phyloP scores from a whole-genome alignment of 768 basidiomycete species.

The Suillus decipiens region DNA sequence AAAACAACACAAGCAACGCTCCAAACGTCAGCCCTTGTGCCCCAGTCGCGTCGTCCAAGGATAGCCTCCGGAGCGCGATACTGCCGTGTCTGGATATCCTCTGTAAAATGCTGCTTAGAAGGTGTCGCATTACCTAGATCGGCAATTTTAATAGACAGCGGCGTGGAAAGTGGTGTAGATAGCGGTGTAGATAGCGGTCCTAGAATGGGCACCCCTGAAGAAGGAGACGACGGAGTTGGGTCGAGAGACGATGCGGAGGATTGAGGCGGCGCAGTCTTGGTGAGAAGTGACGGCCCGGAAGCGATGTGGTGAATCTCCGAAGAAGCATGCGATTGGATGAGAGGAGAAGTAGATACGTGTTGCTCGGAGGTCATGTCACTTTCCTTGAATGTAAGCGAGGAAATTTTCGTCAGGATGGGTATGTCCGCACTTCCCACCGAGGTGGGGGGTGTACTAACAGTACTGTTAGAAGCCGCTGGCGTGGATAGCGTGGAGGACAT shows the following conservation, averaged over 20 bases:
- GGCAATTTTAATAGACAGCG: slow-evolving; percentile 88
- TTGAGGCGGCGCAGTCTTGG: slow-evolving; percentile 57
- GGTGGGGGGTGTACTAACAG: slow-evolving; percentile 59
- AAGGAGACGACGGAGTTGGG: slow-evolving; percentile 21
- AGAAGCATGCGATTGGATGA: slow-evolving; percentile 26
- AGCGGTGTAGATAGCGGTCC: slow-evolving; percentile 25
- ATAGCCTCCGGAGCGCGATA: slow-evolving; percentile 96
- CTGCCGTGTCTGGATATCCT: slow-evolving; percentile 96
- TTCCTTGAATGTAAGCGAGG: slow-evolving; percentile 24
- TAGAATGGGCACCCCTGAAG: slow-evolving; percentile 24
- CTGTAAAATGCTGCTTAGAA: slow-evolving; percentile 86
- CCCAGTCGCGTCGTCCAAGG: slow-evolving; percentile 85
- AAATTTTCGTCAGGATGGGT: slow-evolving; percentile 39
- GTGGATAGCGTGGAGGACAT: slow-evolving; percentile 58
- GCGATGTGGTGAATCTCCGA: slow-evolving; percentile 27
- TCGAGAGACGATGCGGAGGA: slow-evolving; percentile 16
- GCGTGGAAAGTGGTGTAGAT: slow-evolving; percentile 38
- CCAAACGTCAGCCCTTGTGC: slow-evolving; percentile 85
- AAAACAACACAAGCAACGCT: slow-evolving; percentile 90
- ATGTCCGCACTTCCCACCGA: slow-evolving; percentile 41
- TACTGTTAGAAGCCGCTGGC: slow-evolving; percentile 36
- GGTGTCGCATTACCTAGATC: slow-evolving; percentile 95
- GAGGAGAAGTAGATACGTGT: slow-evolving; percentile 21
- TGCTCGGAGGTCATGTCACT: slow-evolving; percentile 6
- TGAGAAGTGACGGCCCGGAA: slow-evolving; percentile 54